phyloP scores from a whole-genome alignment of 2,329 filamentous ascomycete species.

The Clonostachys rhizophaga region DNA sequence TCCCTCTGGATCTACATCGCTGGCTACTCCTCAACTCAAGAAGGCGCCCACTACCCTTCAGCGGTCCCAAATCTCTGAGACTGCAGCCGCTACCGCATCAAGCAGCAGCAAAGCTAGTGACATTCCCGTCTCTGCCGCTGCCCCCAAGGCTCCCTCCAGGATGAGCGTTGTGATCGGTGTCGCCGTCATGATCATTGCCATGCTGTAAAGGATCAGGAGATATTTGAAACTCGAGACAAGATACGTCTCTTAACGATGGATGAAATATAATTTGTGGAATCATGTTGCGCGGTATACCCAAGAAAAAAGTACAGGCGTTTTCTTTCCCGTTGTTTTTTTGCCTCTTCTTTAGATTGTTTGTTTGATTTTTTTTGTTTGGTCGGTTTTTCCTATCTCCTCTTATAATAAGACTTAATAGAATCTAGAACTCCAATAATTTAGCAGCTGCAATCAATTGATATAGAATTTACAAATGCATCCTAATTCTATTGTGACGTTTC shows the following conservation, averaged over 20 bases:
- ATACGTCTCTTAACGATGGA: too few relatives aligned
- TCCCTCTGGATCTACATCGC: background rate
- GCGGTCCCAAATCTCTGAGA: too few relatives aligned
- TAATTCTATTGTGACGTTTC: too few relatives aligned
- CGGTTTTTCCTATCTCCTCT: background rate
- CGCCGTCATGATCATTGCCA: background rate
- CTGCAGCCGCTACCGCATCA: too few relatives aligned
- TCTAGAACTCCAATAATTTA: background rate
- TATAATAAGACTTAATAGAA: background rate
- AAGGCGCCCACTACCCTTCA: constrained; percentile 7
- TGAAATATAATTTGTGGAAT: too few relatives aligned
- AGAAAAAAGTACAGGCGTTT: too few relatives aligned
- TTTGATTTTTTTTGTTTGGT: background rate
- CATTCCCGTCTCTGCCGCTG: constrained; percentile 1
- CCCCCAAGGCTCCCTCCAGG: background rate
- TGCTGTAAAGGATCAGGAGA: too few relatives aligned
- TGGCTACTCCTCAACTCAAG: constrained; percentile 11
- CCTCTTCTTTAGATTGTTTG: background rate
- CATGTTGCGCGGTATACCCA: too few relatives aligned
- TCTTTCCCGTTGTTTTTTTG: background rate
- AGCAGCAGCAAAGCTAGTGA: too few relatives aligned
- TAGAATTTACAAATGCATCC: background rate
- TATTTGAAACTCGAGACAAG: too few relatives aligned
- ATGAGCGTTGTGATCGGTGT: constrained; percentile 1
- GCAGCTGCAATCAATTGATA: background rate